Evolutionary conservation across 306 rosid genomes (phyloP).

Genomic region (Sophora flavescens): DNA sequence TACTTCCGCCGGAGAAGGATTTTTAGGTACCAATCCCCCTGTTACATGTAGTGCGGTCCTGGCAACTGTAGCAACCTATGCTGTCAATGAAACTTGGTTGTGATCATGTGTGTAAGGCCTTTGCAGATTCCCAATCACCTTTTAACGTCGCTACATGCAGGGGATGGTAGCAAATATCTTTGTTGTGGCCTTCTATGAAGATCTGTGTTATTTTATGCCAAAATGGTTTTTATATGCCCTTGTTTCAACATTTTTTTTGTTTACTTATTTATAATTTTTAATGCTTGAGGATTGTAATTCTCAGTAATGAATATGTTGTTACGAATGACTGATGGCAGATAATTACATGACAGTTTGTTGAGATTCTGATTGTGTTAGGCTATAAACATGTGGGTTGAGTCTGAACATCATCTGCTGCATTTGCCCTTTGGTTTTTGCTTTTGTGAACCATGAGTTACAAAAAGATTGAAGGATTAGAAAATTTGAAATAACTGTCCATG

Average conservation of each 20-base stretch:
- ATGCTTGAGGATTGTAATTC: conserved; percentile 22
- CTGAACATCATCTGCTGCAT: conserved; percentile 39
- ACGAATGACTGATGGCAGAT: conserved; percentile 61
- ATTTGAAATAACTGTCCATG: conserved; percentile 10
- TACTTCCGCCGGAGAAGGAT: too few relatives aligned
- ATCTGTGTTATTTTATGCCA: neutral
- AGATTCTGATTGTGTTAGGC: conserved; percentile 22
- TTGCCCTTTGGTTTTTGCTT: neutral
- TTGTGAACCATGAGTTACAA: conserved; percentile 8
- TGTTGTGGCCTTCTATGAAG: too few relatives aligned
- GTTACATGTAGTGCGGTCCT: too few relatives aligned
- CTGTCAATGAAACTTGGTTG: too few relatives aligned
- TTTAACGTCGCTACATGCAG: too few relatives aligned
- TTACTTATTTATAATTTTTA: neutral
- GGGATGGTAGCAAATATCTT: too few relatives aligned
- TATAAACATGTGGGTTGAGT: conserved; percentile 30
- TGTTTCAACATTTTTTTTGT: neutral
- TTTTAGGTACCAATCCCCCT: too few relatives aligned
- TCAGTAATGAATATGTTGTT: conserved; percentile 17
- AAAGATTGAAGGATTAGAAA: conserved; percentile 23
- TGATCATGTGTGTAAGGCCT: too few relatives aligned
- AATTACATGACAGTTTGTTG: conserved; percentile 31
- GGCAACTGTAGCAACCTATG: too few relatives aligned
- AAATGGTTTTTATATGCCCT: neutral
- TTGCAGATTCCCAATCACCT: too few relatives aligned